Conservation (phyloP, 2,329 filamentous ascomycete genomes). For the Phaeomoniella chlamydospora region DNA sequence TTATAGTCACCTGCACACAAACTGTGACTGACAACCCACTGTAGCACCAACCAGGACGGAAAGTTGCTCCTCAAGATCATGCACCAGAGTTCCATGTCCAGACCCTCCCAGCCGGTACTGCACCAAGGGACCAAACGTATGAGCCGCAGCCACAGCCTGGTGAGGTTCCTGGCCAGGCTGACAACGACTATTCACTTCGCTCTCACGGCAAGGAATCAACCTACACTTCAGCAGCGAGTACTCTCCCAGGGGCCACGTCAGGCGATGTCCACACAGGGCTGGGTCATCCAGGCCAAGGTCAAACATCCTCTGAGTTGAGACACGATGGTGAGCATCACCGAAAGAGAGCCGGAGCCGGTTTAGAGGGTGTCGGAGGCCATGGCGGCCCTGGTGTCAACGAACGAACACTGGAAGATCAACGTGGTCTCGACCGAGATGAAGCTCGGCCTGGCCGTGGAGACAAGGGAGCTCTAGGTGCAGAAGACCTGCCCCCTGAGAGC, state of each 20-base stretch:
- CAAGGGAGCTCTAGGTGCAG: background rate
- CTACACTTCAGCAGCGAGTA: conserved; percentile 28
- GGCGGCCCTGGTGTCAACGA: conserved; percentile 3
- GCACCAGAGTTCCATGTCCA: conserved; percentile 52
- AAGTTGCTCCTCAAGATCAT: conserved; percentile 38
- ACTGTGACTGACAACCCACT: too few relatives aligned
- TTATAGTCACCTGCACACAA: background rate
- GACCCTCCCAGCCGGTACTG: conserved; percentile 46
- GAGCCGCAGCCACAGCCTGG: conserved; percentile 9
- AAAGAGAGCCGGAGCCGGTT: conserved; percentile 25
- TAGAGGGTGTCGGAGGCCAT: conserved; percentile 27
- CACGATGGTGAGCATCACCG: conserved; percentile 29
- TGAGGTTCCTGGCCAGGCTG: conserved; percentile 22
- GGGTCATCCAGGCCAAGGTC: conserved; percentile 35
- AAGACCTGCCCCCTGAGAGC: background rate
- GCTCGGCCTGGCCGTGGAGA: background rate
- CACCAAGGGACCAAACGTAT: conserved; percentile 36
- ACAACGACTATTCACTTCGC: conserved; percentile 23
- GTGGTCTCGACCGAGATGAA: background rate
- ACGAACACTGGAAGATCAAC: background rate
- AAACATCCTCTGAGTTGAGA: conserved; percentile 31
- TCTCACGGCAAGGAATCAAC: conserved; percentile 24
- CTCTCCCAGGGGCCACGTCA: conserved; percentile 37
- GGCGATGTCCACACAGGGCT: conserved; percentile 37
- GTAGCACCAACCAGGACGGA: conserved; percentile 50